Conservation (phyloP, 148 eudicot genomes). For the Selenicereus undatus region DNA sequence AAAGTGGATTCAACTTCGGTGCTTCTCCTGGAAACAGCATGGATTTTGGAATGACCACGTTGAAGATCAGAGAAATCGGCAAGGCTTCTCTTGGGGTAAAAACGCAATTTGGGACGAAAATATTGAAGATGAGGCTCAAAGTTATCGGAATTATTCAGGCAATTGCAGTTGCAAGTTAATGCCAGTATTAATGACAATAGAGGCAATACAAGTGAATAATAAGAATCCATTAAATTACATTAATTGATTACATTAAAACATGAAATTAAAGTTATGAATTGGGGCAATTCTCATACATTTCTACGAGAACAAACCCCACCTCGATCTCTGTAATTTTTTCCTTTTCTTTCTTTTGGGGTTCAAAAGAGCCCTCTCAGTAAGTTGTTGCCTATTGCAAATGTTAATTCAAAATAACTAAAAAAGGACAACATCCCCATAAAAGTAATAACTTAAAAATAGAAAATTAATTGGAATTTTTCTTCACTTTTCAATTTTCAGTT, state of each 20-base stretch:
- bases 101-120: neutral
- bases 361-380: neutral
- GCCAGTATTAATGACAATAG: neutral
- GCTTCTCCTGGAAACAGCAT: neutral
- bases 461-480: neutral
- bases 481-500: neutral
- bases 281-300: conserved; percentile 2
- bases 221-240: neutral
- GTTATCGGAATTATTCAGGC: neutral
- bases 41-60: neutral
- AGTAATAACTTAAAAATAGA: neutral
- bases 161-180: neutral
- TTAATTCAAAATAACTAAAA: neutral
- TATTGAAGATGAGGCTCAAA: neutral
- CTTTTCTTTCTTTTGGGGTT: too few relatives aligned
- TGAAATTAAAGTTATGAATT: neutral
- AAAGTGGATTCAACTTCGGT: neutral
- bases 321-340: neutral
- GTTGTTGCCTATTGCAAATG: neutral
- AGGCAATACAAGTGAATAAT: neutral
- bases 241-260: neutral
- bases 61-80: neutral
- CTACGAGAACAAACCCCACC: conserved; percentile 2
- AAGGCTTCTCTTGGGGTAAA: neutral
- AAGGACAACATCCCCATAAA: neutral